Evolutionary conservation across 805 yeast species (phyloP).

Genomic region (Kluyveromyces nonfermentans): DNA sequence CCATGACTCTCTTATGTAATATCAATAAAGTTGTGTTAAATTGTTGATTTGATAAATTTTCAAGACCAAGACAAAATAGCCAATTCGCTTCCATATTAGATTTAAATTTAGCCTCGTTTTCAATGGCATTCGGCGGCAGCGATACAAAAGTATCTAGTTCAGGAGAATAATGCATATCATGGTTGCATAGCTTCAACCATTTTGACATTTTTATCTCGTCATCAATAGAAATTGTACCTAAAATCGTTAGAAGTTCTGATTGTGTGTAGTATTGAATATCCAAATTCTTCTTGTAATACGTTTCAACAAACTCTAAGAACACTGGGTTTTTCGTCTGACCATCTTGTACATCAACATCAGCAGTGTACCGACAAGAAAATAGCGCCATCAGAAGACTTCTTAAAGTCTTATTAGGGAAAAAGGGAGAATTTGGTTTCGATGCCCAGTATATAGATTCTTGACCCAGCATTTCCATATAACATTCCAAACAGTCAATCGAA

Average conservation of each 20-base stretch:
- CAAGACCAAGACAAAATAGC: constrained; percentile 44
- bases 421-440: constrained; percentile 43
- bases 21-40: constrained; percentile 61
- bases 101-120: constrained; percentile 41
- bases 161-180: constrained; percentile 25
- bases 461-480: constrained; percentile 44
- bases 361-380: constrained; percentile 28
- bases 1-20: constrained; percentile 77
- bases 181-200: constrained; percentile 30
- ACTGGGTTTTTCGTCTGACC: constrained; percentile 36
- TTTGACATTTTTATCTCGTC: constrained; percentile 25
- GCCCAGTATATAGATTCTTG: constrained; percentile 47
- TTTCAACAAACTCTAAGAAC: constrained; percentile 46
- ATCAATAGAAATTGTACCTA: constrained; percentile 17
- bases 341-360: constrained; percentile 38
- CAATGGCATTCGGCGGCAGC: constrained; percentile 39
- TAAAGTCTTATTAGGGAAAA: constrained; percentile 52
- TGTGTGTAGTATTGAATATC: constrained; percentile 75
- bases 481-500: constrained; percentile 46
- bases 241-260: constrained; percentile 33
- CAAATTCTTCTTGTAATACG: constrained; percentile 49
- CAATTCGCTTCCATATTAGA: constrained; percentile 62
- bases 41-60: constrained; percentile 40
- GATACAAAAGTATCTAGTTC: constrained; percentile 32
- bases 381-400: constrained; percentile 34